Evolutionary conservation across 345 rosid species (phyloP).

Genomic region (Trapa incisa): DNA sequence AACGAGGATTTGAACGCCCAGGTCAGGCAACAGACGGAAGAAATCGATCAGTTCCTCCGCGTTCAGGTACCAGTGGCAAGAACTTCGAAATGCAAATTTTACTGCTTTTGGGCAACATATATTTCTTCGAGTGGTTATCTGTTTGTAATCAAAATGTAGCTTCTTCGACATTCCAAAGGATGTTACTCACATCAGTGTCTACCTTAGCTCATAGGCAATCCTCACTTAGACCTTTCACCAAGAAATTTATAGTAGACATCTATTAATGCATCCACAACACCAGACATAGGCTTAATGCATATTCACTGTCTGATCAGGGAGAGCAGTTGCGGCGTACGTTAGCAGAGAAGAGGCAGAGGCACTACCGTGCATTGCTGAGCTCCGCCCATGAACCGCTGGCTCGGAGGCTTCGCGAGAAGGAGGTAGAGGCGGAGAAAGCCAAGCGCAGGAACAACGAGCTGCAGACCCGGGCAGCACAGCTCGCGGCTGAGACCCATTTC

Average conservation of each 20-base stretch:
- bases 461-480: slow-evolving; percentile 68
- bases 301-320: slow-evolving; percentile 25
- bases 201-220: too few species aligned
- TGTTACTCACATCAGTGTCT: too few species aligned
- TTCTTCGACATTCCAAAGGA: too few species aligned
- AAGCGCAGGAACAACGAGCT: slow-evolving; percentile 60
- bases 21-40: slow-evolving; percentile 59
- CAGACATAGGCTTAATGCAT: too few species aligned
- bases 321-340: slow-evolving; percentile 65
- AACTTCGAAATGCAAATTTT: background rate
- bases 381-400: slow-evolving; percentile 51
- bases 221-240: too few species aligned
- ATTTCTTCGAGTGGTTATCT: too few species aligned
- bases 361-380: slow-evolving; percentile 60
- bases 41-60: slow-evolving; percentile 62
- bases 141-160: too few species aligned
- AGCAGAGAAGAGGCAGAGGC: slow-evolving; percentile 59
- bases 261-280: too few species aligned
- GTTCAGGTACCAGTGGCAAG: slow-evolving; percentile 36
- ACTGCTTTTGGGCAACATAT: too few species aligned
- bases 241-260: too few species aligned
- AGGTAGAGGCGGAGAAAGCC: slow-evolving; percentile 68
- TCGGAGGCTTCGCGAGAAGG: slow-evolving; percentile 57
- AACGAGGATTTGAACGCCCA: slow-evolving; percentile 46
- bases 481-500: slow-evolving; percentile 56